These are phyloP conservation scores for Pseudopyricularia javanii DNA, from an alignment of 2,329 filamentous ascomycete species.

Conservation along the genomic window DNA sequence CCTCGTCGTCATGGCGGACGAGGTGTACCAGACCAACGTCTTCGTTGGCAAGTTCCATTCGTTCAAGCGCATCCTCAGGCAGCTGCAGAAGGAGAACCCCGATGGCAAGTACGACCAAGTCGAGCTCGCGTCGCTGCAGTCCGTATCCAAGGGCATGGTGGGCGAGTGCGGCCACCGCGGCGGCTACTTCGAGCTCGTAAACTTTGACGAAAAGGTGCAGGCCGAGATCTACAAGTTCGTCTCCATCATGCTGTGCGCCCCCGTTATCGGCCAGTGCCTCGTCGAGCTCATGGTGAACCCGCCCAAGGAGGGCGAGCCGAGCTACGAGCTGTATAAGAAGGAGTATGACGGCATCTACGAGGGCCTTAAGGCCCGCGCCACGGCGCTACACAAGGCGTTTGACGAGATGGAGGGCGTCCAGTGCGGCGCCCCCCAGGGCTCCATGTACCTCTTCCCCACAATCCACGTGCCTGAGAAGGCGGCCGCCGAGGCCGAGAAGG, in stretches of 20 bases:
- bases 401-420: constrained; percentile 90
- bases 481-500: constrained; percentile 58
- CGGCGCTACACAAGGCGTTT: constrained; percentile 82
- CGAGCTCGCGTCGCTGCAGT: constrained; percentile 87
- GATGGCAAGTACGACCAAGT: constrained; percentile 65
- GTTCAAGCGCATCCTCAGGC: constrained; percentile 81
- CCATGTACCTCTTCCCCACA: constrained; percentile 98
- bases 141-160: constrained; percentile 95
- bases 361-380: constrained; percentile 67
- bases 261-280: constrained; percentile 89
- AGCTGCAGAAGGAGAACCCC: constrained; percentile 62
- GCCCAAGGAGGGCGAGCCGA: constrained; percentile 70
- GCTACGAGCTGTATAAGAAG: constrained; percentile 67
- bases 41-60: constrained; percentile 90
- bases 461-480: constrained; percentile 72
- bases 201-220: constrained; percentile 75
- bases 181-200: constrained; percentile 92
- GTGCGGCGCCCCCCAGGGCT: constrained; percentile 79
- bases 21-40: constrained; percentile 99
- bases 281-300: constrained; percentile 98
- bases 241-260: constrained; percentile 90
- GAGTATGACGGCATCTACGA: constrained; percentile 78
- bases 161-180: constrained; percentile 97
- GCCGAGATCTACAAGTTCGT: constrained; percentile 98
- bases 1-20: constrained; percentile 85